Conservation (phyloP, 2,329 filamentous ascomycete genomes). For the Keithomyces neogunnii region DNA sequence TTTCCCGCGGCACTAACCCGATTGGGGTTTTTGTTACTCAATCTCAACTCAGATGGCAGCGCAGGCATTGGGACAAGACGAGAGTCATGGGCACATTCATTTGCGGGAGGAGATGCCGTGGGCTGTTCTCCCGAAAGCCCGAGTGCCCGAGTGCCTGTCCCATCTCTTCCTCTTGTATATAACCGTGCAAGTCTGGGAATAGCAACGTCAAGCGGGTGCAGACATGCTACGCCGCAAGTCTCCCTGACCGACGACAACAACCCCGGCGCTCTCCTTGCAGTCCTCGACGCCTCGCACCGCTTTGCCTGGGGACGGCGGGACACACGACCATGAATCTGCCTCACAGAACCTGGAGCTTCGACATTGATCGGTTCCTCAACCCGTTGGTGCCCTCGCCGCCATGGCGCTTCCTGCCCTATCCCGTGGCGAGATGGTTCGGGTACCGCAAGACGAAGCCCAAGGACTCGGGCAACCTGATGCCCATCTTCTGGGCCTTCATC, state of each 20-base stretch:
- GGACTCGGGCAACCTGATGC: constrained; percentile 46
- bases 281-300: neutral
- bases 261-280: neutral
- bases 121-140: neutral
- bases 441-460: constrained; percentile 36
- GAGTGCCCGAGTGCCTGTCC: neutral
- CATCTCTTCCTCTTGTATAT: no score
- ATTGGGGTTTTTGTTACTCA: constrained; percentile 19
- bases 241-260: neutral
- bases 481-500: constrained; percentile 55
- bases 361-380: constrained; percentile 72
- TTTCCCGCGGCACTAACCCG: neutral
- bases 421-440: constrained; percentile 61
- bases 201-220: neutral
- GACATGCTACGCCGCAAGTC: no score
- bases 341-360: constrained; percentile 44
- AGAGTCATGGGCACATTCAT: neutral
- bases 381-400: constrained; percentile 58
- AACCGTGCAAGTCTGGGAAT: no score
- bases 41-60: constrained; percentile 1
- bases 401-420: constrained; percentile 54
- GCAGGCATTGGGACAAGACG: neutral
- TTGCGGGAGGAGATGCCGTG: neutral
- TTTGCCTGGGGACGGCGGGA: neutral
- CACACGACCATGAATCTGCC: constrained; percentile 9